phyloP scores from a whole-genome alignment of 2,329 filamentous ascomycete species.

The Periconia sp. region DNA sequence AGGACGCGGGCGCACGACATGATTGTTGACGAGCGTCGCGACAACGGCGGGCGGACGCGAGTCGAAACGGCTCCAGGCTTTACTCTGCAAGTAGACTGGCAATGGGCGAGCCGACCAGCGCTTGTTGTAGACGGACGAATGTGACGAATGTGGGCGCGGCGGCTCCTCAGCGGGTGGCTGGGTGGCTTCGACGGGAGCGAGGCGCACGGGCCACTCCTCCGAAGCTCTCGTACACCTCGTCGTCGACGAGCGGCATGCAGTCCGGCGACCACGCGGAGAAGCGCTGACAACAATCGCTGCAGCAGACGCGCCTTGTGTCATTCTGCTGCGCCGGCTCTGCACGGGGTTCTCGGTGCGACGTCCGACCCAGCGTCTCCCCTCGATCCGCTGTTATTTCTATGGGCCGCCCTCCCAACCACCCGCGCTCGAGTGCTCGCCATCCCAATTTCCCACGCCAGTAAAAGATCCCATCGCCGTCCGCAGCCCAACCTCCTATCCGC shows the following conservation, averaged over 20 bases:
- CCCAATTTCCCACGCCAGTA: not conserved
- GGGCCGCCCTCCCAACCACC: too few species aligned
- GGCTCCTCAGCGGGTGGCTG: not conserved
- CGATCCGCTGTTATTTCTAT: too few species aligned
- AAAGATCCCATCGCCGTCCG: not conserved
- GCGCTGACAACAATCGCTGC: not conserved
- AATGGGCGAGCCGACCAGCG: not conserved
- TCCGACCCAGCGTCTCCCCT: too few species aligned
- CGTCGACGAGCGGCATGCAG: conserved; percentile 1
- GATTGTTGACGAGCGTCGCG: not conserved
- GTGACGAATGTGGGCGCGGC: too few species aligned
- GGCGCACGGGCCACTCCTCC: not conserved
- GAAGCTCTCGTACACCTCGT: not conserved
- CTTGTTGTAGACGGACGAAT: too few species aligned
- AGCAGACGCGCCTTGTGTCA: not conserved
- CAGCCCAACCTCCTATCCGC: not conserved
- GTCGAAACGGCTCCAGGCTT: not conserved
- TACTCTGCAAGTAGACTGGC: not conserved
- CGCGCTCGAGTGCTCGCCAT: too few species aligned
- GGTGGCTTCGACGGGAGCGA: not conserved
- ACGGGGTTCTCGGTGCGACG: not conserved
- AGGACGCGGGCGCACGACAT: not conserved
- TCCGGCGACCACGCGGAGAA: not conserved
- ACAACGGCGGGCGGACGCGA: not conserved
- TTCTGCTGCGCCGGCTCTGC: not conserved